Percentiles rank a stretch among this genome's conserved stretches.
Conservation (phyloP, 1,139 yeast species). For the Entelexis paramagnoliae region DNA sequence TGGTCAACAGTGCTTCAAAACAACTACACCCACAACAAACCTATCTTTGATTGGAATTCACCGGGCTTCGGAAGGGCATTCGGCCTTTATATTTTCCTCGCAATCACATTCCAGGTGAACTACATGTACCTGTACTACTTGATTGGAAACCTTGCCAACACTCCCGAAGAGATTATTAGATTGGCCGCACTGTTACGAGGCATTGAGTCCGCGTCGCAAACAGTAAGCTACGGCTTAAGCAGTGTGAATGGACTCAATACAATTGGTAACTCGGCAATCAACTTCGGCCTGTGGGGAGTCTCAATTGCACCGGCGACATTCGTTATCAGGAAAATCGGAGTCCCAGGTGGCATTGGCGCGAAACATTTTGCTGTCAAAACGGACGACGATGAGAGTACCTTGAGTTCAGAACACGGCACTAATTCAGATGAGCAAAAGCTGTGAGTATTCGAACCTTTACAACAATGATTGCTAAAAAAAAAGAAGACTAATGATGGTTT, state of each 20-base stretch:
- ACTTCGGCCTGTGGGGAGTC: slow-evolving; percentile 20
- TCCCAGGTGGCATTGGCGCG: slow-evolving; percentile 7
- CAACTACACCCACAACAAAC: slow-evolving; percentile 8
- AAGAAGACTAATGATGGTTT: too few relatives aligned
- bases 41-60: slow-evolving; percentile 16
- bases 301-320: slow-evolving; percentile 1
- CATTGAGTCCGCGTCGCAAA: slow-evolving; percentile 17
- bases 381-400: background rate
- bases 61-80: slow-evolving; percentile 20
- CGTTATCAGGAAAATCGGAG: slow-evolving; percentile 13
- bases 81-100: slow-evolving; percentile 7
- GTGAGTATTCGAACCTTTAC: too few relatives aligned
- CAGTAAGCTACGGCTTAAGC: slow-evolving; percentile 16
- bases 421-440: background rate
- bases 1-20: slow-evolving; percentile 15
- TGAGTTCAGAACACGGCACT: background rate
- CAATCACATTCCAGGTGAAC: slow-evolving; percentile 11
- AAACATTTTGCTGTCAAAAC: background rate
- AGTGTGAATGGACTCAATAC: slow-evolving; percentile 16
- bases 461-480: too few relatives aligned
- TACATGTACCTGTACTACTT: slow-evolving; percentile 15
- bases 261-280: slow-evolving; percentile 19
- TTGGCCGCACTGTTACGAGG: slow-evolving; percentile 18
- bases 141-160: slow-evolving; percentile 15
- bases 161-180: slow-evolving; percentile 15